Evolutionary conservation across 371 early-diverging fungal species (phyloP), one percentile per base, ranked within the genome.

Genomic region (Saksenaea vasiformis): DNA sequence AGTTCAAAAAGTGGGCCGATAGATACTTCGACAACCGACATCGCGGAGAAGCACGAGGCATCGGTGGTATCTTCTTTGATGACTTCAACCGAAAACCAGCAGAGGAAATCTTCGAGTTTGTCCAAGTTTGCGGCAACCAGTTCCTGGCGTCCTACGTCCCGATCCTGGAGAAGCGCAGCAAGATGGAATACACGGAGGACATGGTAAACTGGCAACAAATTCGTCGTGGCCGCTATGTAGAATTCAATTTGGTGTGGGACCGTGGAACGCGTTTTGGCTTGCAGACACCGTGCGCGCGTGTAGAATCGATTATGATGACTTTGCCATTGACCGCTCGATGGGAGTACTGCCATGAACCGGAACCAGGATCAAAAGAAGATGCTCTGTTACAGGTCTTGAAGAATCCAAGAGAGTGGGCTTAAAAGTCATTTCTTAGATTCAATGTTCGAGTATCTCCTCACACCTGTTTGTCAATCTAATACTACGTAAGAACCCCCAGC

Each of bases 251-350:
- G 69, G 85, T 94, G 17, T 87, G 92, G 71, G 95, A 95, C 70
- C 86, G 95, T 35, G 95, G 95, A 47, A 95, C 95, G 34, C 93
- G 93, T 70, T 95, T 94, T 78, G 95, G 95, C 5, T 72, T 95
- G 54, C 74, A 85, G 68, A 93, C 95, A 3, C 92, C 91, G n/a
- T 91, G 92, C 34, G 87, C 93, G 5, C 79, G 94, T n/a, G 91
- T 93, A 34, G 95, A 95, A 74, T 88, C 90, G 57, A 93, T 95
- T 36, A 66, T 95, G 61, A 91, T 94, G 91, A 87, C 91, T 35
- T 70, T 95, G 69, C 95, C 95, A 2, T 76, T 92, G 56, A 90
- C 93, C 10, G 89, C 93, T 9, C 76, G 93, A 10, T 94, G 95
- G 95, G 93, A 93, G 74, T 95, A 98, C 79, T 87, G 87, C 84